Conservation (phyloP, 805 yeast genomes). For the Kuraishia ogatae region DNA sequence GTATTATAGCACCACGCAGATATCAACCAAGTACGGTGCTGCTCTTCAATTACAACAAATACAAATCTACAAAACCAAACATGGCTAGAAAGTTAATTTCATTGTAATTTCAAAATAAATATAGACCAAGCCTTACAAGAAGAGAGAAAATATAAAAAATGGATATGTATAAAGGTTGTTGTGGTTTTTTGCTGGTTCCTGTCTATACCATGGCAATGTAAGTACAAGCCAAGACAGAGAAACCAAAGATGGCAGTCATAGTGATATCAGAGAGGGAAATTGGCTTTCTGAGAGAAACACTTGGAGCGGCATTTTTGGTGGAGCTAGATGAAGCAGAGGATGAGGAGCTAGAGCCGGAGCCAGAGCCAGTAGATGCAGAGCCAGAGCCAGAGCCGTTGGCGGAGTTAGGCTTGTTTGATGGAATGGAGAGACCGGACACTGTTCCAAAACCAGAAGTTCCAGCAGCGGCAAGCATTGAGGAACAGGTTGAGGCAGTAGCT, state of each 20-base stretch:
- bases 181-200: background rate
- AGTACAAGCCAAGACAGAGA: conserved; percentile 2
- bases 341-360: conserved; percentile 10
- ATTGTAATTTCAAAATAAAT: background rate
- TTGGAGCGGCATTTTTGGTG: background rate
- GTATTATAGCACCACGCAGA: background rate
- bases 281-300: background rate
- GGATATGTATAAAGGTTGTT: background rate
- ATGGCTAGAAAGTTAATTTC: background rate
- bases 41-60: background rate
- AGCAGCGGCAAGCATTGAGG: conserved; percentile 51
- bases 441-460: conserved; percentile 65
- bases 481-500: conserved; percentile 44
- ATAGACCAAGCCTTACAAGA: background rate
- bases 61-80: background rate
- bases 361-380: conserved; percentile 17
- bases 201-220: conserved; percentile 14
- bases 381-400: conserved; percentile 20
- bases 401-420: conserved; percentile 15
- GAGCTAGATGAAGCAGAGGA: conserved; percentile 10
- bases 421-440: conserved; percentile 28
- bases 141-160: background rate
- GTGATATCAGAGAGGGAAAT: conserved; percentile 5
- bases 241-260: conserved; percentile 1
- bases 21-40: too few relatives aligned